Base-by-base conservation (phyloP, 2,329 filamentous ascomycete species). In the Torrubiella hemipterigena region DNA sequence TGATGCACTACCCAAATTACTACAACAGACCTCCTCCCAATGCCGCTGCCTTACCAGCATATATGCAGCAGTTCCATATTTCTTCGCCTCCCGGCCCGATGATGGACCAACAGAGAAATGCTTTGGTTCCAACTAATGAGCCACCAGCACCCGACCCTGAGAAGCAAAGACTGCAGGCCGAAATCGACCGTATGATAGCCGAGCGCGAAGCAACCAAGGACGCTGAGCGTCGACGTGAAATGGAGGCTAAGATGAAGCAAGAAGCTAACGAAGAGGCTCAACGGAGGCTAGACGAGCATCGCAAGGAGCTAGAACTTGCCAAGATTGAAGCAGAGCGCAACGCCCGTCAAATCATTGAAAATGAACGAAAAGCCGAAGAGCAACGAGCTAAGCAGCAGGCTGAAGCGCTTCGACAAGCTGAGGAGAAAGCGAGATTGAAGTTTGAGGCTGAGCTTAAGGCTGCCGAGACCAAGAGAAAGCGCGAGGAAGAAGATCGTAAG, bases 231-330 rank as follows among this genome's bases (percentile, higher is more conserved):
- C n/a, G n/a, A n/a, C n/a, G n/a, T n/a, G n/a, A n/a, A n/a, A n/a
- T n/a, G n/a, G 17, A 54, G 22, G 10, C 11, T 24, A 14, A 6
- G 22, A 48, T 25, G 46, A 40, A 54, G 30, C 49, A 48, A 14
- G 52, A 53, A 26, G 36, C 55, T 6, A 55, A 59, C 34, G 42
- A 42, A 14, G 49, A 51, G 34, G 55, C 30, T 6, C 22, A 20
- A 11, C 56, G 60, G 18, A 54, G 48, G 32, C 63, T 65, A 7
- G 65, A 69, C 29, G 54, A 61, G 8, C 55, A 57, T 12, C 59
- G 63, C 34, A 39, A 46, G 27, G 61, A 69, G 35, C 58, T 70
- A 5, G 64, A 67, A 33, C 55, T 54, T 16, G 65, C 64, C 6
- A 59, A 49, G 35, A 48, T 43, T 13, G 64, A 68, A 20, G 65